Percentiles rank a stretch among this genome's conserved stretches.
phyloP scores from a whole-genome alignment of 2,329 filamentous ascomycete species.

The Botrytis squamosa region DNA sequence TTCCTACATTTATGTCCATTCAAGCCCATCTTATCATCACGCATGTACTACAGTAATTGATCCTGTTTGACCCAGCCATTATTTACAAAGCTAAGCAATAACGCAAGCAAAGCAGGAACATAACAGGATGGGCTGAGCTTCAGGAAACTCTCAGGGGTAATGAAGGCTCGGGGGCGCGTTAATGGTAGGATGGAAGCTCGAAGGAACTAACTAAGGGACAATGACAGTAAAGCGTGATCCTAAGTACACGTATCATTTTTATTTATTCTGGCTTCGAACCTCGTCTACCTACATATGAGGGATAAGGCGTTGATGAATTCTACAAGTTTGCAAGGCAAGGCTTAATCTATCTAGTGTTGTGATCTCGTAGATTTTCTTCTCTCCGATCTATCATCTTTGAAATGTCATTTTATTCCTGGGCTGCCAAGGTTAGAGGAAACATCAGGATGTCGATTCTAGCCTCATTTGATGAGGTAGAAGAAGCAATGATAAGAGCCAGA shows the following conservation, averaged over 20 bases:
- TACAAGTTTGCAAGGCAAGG: neutral
- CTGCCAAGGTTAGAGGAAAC: neutral
- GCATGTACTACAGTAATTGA: neutral
- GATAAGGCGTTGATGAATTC: neutral
- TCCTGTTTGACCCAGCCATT: neutral
- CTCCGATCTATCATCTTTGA: neutral
- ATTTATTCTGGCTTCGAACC: neutral
- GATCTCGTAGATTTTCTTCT: neutral
- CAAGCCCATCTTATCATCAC: neutral
- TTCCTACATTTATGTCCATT: too few relatives aligned
- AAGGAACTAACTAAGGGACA: neutral
- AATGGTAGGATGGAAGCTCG: neutral
- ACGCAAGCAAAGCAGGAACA: neutral
- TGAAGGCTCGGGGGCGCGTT: neutral
- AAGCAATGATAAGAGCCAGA: neutral
- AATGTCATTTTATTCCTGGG: neutral
- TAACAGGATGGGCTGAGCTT: neutral
- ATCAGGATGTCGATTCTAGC: neutral
- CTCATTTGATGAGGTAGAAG: neutral
- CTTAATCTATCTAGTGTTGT: neutral
- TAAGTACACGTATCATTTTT: neutral
- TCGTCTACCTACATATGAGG: neutral
- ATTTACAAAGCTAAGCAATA: neutral
- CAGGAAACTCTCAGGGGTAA: neutral
- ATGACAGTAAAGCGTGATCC: neutral